Base-by-base conservation (phyloP, 2,329 filamentous ascomycete species). In the Basipetospora chlamydospora region DNA sequence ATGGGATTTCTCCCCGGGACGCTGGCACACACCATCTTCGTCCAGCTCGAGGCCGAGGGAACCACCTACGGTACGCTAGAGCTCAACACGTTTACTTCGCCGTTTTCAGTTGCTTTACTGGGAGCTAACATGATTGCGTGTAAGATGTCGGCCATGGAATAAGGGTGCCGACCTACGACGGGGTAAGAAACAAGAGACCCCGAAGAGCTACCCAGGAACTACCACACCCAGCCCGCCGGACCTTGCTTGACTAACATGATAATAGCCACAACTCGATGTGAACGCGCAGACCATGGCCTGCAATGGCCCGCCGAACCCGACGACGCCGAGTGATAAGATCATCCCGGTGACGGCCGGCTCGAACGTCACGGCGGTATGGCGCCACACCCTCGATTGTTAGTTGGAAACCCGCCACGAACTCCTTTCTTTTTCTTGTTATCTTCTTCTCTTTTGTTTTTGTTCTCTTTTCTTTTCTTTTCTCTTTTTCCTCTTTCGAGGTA, bases 271-370 rank as follows among this genome's bases (percentile, higher is more conserved):
- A 33, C 56, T 48, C 7, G 57, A 74, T 47, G 67, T 73, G 6
- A 61, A 55, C 21, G 67, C 62, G 37, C 59, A 64, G 45, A 60
- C 65, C 39, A 53, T 75, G 26, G 68, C 67, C 20, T 75, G 69
- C 57, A 73, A 73, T 46, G 67, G 68, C 18, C 58, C 61, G 6
- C 62, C 64, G 3, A 73, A 73, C 51, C 64, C 66, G 6, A 69
- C 61, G 5, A 62, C 57, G 10, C 51, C 65, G 2, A 63, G 65
- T 1, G 51, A 55, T 40, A 58, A 64, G 45, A 56, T 71, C 46
- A 67, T 73, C 51, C 57, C 62, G 23, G 65, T 70, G 28, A 58
- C 49, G 28, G 66, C 66, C 7, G 67, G 66, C 6, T 55, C 58
- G 31, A 66, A 59, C 10, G 60, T 73, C 17, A 60, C 61, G 23